Conservation (phyloP, 1,139 yeast genomes). For the Hemisphaericaspora xylofermentans region DNA sequence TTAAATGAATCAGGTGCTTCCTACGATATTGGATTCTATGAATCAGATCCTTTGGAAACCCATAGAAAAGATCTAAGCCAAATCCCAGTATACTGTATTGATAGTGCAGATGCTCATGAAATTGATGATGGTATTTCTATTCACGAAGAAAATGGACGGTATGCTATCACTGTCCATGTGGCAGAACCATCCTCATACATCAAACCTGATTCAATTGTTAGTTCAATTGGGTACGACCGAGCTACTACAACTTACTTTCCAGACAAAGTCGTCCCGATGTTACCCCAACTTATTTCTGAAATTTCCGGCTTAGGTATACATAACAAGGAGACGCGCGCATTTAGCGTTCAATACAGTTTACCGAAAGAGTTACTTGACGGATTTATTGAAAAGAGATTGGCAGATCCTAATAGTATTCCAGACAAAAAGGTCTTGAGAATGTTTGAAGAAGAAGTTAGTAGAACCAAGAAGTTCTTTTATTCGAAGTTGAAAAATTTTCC, state of each 20-base stretch:
- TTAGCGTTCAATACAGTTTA: constrained; percentile 31
- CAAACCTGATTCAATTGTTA: constrained; percentile 46
- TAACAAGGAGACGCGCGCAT: constrained; percentile 40
- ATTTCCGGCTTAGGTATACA: constrained; percentile 58
- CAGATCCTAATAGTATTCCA: constrained; percentile 17
- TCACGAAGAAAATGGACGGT: constrained; percentile 30
- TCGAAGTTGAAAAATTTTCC: constrained; percentile 30
- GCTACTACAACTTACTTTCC: constrained; percentile 77
- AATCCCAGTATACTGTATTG: constrained; percentile 78
- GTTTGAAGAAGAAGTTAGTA: constrained; percentile 23
- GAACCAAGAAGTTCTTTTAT: constrained; percentile 14
- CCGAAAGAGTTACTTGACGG: constrained; percentile 25
- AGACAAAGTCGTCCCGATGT: constrained; percentile 62
- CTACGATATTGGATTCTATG: constrained; percentile 24
- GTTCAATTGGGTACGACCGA: constrained; percentile 58
- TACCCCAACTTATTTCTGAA: constrained; percentile 59
- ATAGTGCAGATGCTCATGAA: constrained; percentile 77
- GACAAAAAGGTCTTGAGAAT: constrained; percentile 10
- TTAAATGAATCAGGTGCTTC: constrained; percentile 1
- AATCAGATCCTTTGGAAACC: constrained; percentile 33
- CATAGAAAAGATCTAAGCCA: constrained; percentile 37
- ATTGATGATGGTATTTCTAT: constrained; percentile 92
- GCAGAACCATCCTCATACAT: constrained; percentile 84
- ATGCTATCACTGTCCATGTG: constrained; percentile 65
- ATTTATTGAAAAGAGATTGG: constrained; percentile 22